Percentiles rank a stretch among this genome's conserved stretches.
Conservation (phyloP, 257 asterid species). For the Leptodermis oblonga region DNA sequence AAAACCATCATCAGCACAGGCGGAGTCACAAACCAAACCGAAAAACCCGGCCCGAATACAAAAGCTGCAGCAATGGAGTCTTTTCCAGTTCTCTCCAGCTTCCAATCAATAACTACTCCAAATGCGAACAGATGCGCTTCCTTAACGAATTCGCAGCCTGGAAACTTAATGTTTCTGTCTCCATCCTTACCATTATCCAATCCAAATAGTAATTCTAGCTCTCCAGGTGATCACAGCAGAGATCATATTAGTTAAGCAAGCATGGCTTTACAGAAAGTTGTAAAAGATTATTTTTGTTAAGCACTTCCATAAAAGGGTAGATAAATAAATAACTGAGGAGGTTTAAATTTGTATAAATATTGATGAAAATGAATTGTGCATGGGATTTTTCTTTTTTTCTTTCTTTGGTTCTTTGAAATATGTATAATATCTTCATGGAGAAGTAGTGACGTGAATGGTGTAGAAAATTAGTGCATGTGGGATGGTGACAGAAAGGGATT, state of each 20-base stretch:
- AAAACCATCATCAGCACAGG: conserved; percentile 50
- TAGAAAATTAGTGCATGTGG: conserved; percentile 8
- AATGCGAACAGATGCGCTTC: conserved; percentile 39
- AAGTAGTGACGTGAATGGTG: conserved; percentile 11
- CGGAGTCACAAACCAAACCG: conserved; percentile 24
- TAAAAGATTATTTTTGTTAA: not conserved
- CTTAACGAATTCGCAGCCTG: conserved; percentile 28
- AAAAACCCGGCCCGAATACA: conserved; percentile 26
- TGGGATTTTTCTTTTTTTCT: not conserved
- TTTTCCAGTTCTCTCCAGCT: conserved; percentile 39
- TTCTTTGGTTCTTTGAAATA: not conserved
- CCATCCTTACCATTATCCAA: conserved; percentile 20
- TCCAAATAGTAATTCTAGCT: conserved; percentile 28
- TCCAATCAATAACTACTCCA: conserved; percentile 37
- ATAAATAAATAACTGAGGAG: not conserved
- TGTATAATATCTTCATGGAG: too few species aligned
- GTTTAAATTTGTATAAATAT: not conserved
- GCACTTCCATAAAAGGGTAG: not conserved
- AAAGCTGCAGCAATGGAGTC: conserved; percentile 24
- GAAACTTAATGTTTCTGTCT: conserved; percentile 21
- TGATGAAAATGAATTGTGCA: not conserved
- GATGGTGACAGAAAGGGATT: conserved; percentile 3
- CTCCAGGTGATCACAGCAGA: conserved; percentile 32
- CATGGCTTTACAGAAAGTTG: not conserved
- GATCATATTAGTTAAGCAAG: conserved; percentile 20